Base-by-base conservation (phyloP, 495 filamentous ascomycete genomes). In the Tuber aestivum region DNA sequence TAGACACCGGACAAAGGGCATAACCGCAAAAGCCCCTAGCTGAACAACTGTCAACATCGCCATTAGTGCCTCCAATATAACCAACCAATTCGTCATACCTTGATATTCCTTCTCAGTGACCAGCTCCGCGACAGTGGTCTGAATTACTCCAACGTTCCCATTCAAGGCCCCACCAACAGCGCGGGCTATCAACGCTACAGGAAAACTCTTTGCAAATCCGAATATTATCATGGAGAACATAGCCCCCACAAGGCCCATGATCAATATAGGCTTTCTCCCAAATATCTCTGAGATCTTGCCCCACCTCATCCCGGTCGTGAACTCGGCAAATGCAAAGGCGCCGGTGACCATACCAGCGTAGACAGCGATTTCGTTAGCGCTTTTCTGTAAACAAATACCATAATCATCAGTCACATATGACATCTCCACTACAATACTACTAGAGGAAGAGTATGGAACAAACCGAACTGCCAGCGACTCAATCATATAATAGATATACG, bases 401-500 rank as follows among this genome's bases (percentile, higher is more conserved):
- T 72, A 23, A 79, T 20, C 32, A 70, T 35, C 32, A 72, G n/a
- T 27, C 69, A 35, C 18, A 41, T n/a, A n/a, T n/a, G n/a, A n/a
- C 7, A 23, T 23, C 8, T 3, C 32, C 8, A 65, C 21, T 27
- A 65, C 48, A 12, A 37, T 23, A 45, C 65, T 61, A 1, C 56
- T 65, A 6, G 27, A 35, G 56, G 56, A 20, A 35, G 12, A 14
- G 12, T 12, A 37, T 50, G 50, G 35, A 20, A 76, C 79, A 41
- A 75, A 83, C 84, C 69, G 94, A 92, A 84, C 95, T 90, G 78
- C 92, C 86, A 85, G 98, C 48, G 92, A 93, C 79, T 92, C 87
- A 70, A 98, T 92, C 95, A 99, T 99, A 86, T 91, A 95, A 86
- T 97, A 99, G 82, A 95, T 94, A 83, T 99, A 99, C 5, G 95